Percentiles rank a stretch among this genome's conserved stretches.
Conservation (phyloP, 2,329 filamentous ascomycete genomes). For the Bipolaris zeicola region DNA sequence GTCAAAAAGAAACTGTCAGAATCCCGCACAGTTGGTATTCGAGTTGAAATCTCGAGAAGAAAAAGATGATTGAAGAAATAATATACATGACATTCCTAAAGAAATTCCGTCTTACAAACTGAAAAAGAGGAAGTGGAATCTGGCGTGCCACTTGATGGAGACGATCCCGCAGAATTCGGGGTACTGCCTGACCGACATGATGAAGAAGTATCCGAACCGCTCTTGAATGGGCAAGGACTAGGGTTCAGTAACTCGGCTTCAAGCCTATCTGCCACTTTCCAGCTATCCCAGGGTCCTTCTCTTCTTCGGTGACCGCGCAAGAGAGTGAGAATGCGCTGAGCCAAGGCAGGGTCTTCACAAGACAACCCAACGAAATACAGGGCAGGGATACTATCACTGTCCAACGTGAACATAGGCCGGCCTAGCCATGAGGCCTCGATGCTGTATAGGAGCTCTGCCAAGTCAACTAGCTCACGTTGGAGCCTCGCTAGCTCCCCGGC, state of each 20-base stretch:
- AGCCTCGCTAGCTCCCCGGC: not conserved
- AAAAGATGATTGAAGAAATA: not conserved
- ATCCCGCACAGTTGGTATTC: not conserved
- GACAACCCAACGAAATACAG: not conserved
- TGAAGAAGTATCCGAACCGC: not conserved
- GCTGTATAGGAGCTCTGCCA: conserved; percentile 1
- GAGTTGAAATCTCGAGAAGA: not conserved
- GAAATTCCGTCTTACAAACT: not conserved
- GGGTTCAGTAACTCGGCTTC: not conserved
- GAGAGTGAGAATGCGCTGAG: conserved; percentile 1
- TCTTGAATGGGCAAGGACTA: not conserved
- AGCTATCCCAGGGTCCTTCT: conserved; percentile 9
- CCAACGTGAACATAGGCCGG: conserved; percentile 7
- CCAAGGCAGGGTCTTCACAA: conserved; percentile 2
- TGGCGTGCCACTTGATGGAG: not conserved
- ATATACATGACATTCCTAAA: not conserved
- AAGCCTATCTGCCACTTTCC: conserved; percentile 4
- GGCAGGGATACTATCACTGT: conserved; percentile 5
- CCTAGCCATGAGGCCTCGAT: conserved; percentile 7
- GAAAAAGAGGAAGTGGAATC: not conserved
- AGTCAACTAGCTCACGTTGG: not conserved
- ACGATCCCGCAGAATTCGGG: too few species aligned
- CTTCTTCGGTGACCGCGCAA: conserved; percentile 1
- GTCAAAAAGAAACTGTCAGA: not conserved
- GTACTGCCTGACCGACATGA: too few species aligned